phyloP scores from a whole-genome alignment of 208 protist species.

The Spongospora subterranea region DNA sequence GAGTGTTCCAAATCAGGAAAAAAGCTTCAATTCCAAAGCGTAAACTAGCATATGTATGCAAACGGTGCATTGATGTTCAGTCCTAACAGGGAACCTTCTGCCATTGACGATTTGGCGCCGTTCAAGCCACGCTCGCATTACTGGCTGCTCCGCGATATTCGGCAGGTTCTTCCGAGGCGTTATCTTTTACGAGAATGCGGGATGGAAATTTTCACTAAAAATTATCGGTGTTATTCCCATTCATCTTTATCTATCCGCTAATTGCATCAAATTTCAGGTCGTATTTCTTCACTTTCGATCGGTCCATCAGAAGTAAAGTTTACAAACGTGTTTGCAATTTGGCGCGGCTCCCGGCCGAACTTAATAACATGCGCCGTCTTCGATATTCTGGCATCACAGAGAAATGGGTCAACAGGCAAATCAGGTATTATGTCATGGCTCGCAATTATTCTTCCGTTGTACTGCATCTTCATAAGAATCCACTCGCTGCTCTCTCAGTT shows the following conservation, averaged over 20 bases:
- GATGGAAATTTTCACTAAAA: slow-evolving; percentile 60
- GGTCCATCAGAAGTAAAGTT: background rate
- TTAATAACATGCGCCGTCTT: background rate
- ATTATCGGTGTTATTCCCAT: background rate
- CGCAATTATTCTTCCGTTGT: no score
- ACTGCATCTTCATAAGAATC: no score
- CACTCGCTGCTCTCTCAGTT: no score
- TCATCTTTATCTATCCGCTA: no score
- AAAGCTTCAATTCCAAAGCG: no score
- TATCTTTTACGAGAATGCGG: slow-evolving; percentile 56
- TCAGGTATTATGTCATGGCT: background rate
- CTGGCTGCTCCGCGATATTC: slow-evolving; percentile 28
- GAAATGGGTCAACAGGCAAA: slow-evolving; percentile 55
- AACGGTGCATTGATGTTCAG: no score
- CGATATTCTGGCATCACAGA: slow-evolving; percentile 51
- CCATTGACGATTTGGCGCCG: background rate
- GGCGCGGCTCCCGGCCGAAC: background rate
- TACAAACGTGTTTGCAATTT: slow-evolving; percentile 38
- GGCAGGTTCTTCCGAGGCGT: slow-evolving; percentile 37
- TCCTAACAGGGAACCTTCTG: slow-evolving; percentile 15
- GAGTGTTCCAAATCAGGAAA: no score
- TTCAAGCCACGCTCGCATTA: slow-evolving; percentile 53
- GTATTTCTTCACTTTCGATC: slow-evolving; percentile 55
- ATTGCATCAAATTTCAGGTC: no score
- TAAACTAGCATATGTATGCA: no score